Evolutionary conservation across 306 rosid genomes (phyloP).

Genomic region (Cucumis melo): DNA sequence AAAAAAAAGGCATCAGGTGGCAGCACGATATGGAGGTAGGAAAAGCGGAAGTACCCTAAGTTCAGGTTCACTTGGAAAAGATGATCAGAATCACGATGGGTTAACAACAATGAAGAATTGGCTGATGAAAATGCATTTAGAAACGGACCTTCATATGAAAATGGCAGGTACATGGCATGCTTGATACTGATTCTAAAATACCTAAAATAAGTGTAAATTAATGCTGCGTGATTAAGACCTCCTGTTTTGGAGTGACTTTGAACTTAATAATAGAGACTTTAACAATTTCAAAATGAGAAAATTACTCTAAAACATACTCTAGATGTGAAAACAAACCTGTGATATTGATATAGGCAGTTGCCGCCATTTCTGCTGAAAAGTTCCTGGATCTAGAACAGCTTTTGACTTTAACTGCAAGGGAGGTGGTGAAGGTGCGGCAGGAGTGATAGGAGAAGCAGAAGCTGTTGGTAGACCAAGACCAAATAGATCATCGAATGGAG

Average conservation of each 20-base stretch:
- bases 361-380: slow-evolving; percentile 99
- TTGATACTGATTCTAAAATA: not conserved
- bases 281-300: no score
- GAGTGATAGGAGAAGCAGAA: slow-evolving; percentile 15
- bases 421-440: slow-evolving; percentile 43
- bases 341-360: slow-evolving; percentile 74
- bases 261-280: no score
- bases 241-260: no score
- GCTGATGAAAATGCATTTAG: not conserved
- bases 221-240: no score
- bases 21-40: not conserved
- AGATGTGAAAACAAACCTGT: slow-evolving; percentile 37
- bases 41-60: not conserved
- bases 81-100: not conserved
- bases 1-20: no score
- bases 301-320: no score
- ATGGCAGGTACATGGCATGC: not conserved
- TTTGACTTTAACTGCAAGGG: slow-evolving; percentile 69
- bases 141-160: slow-evolving; percentile 6
- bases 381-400: slow-evolving; percentile 69
- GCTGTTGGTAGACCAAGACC: slow-evolving; percentile 51
- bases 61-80: not conserved
- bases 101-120: not conserved
- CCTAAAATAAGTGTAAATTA: no score
- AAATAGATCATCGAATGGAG: slow-evolving; percentile 79